Conservation (phyloP, 2,329 filamentous ascomycete species). For the Cordyceps cateniannulata region DNA sequence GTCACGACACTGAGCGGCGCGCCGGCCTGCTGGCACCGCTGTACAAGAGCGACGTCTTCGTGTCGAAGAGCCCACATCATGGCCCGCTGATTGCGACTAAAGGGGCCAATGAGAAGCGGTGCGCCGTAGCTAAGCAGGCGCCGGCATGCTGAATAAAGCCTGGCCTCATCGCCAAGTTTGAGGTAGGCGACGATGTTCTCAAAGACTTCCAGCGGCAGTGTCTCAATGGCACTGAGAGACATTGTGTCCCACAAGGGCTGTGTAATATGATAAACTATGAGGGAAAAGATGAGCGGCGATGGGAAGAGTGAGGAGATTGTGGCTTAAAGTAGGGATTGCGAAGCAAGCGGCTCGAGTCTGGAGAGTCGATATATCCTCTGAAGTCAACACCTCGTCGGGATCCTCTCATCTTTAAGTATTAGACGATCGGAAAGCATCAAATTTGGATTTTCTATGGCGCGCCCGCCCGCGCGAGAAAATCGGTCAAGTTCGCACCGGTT, state of each 20-base stretch:
- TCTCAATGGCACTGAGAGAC: background rate
- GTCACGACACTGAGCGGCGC: background rate
- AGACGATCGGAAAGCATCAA: background rate
- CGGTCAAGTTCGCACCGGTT: background rate
- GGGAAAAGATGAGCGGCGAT: background rate
- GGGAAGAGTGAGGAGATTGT: background rate
- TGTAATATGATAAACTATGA: too few species aligned
- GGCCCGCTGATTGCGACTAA: background rate
- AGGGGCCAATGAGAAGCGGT: background rate
- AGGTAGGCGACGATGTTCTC: background rate
- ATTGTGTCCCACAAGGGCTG: background rate
- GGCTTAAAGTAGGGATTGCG: background rate
- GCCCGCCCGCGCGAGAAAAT: background rate
- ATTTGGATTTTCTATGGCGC: background rate
- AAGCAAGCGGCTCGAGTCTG: background rate
- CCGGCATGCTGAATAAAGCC: constrained; percentile 1
- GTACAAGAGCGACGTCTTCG: background rate
- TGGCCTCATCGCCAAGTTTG: background rate
- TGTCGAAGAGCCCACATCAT: background rate
- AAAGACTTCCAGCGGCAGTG: background rate
- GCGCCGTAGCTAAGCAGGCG: background rate
- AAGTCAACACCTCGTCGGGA: background rate
- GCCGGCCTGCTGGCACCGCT: background rate
- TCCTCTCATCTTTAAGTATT: background rate
- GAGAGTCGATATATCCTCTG: background rate